Percentiles rank a stretch among this genome's conserved stretches.
Evolutionary conservation across 305 asterid genomes (phyloP).

Genomic region (Salvia sclarea): DNA sequence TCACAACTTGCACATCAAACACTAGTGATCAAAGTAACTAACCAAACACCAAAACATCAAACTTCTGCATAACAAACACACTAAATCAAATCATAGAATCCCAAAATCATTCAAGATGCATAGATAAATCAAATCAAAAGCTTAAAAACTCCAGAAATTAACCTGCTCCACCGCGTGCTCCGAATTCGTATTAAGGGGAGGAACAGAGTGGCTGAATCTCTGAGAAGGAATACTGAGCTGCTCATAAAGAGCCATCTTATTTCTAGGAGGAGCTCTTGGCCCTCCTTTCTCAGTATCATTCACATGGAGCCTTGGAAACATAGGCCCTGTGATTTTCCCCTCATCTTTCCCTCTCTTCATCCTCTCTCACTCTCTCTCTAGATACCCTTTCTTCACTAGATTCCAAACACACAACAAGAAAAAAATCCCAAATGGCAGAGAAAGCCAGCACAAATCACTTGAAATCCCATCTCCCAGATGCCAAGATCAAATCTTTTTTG

Average conservation of each 20-base stretch:
- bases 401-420: neutral
- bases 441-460: conserved; percentile 8
- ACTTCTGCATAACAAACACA: neutral
- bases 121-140: neutral
- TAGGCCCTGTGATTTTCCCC: conserved; percentile 57
- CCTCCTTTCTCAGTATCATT: conserved; percentile 85
- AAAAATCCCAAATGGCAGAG: conserved; percentile 6
- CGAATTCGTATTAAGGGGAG: conserved; percentile 17
- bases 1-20: neutral
- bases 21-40: neutral
- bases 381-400: neutral
- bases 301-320: conserved; percentile 93
- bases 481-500: conserved; percentile 37
- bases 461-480: conserved; percentile 28
- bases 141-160: neutral
- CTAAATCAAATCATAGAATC: neutral
- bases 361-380: conserved; percentile 26
- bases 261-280: conserved; percentile 93
- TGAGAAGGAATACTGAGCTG: conserved; percentile 84
- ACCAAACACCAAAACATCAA: neutral
- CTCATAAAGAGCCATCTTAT: conserved; percentile 91
- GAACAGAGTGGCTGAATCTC: conserved; percentile 43
- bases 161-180: conserved; percentile 59
- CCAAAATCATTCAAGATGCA: conserved; percentile 30
- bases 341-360: conserved; percentile 75